Base-by-base conservation (phyloP, 345 rosid species). In the Acer saccharum region DNA sequence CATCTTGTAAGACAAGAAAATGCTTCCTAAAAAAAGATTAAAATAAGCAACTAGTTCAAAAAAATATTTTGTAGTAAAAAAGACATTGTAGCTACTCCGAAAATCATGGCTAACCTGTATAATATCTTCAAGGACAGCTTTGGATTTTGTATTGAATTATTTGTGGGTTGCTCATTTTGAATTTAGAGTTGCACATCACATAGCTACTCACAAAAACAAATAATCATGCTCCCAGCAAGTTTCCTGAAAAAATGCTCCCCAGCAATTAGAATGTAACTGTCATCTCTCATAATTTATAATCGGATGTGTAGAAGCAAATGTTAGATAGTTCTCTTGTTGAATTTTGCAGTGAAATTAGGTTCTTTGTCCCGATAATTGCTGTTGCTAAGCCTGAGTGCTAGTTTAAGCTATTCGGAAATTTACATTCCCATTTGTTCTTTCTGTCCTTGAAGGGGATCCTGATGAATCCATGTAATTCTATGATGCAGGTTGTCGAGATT, bases 401-500 rank as follows among this genome's bases (percentile, higher is more conserved):
- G 27, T 61, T 75, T 32, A 35, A 66, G 63, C 62, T 44, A 74
- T 52, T 67, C 1, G 17, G 44, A 14, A 55, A 13, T 52, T 13
- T 3, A 14, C 44, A 10, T 27, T 55, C 17, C 23, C 23, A 50
- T 39, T 75, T 67, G 72, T n/a, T 67, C 54, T 35, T 39, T n/a
- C 14, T 18, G 9, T 27, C 14, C 70, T 29, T 23, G 2, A 21
- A 21, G 41, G 10, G 20, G 7, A 55, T 50, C 9, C 70, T 76
- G 17, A 79, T 11, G 7, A 39, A 0, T 20, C 25, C 18, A 0
- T 63, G 43, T 69, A 10, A 54, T 73, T 48, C 29, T 54, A 29
- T 43, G 52, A 63, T 84, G 93, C 96, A 95, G 99, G 99, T 69
- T 81, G 79, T 76, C 83, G 82, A 32, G 68, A 79, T 69, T 76